These are phyloP conservation scores for Carpinus fangiana DNA, from an alignment of 306 rosid genomes.

Conservation along the genomic window DNA sequence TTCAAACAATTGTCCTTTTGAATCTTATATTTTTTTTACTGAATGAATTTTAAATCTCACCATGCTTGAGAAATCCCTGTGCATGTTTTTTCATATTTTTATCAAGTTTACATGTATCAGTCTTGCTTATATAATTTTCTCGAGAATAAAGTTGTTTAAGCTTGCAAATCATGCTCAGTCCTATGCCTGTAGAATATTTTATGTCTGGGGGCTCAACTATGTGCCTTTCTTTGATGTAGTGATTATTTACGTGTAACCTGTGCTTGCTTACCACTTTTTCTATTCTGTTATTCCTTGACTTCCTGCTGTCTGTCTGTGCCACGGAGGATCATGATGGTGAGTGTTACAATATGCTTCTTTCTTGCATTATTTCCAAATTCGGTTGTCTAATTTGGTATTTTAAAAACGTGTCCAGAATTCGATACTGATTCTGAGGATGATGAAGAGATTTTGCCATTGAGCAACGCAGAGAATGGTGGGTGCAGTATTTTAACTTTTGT, in stretches of 20 bases:
- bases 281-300: conserved; percentile 40
- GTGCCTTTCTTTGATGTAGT: neutral
- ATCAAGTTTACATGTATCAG: too few relatives aligned
- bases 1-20: neutral
- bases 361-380: neutral
- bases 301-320: conserved; percentile 21
- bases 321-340: conserved; percentile 49
- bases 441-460: conserved; percentile 36
- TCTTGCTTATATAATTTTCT: too few relatives aligned
- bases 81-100: neutral
- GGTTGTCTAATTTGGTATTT: conserved; percentile 3
- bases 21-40: neutral
- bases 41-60: too few relatives aligned
- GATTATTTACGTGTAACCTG: neutral
- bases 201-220: neutral
- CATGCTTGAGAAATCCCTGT: too few relatives aligned
- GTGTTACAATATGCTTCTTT: neutral
- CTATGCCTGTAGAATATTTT: neutral
- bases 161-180: neutral
- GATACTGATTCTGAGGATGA: conserved; percentile 32
- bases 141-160: too few relatives aligned
- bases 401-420: conserved; percentile 30
- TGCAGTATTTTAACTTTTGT: neutral
- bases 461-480: conserved; percentile 55
- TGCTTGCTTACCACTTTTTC: neutral